Evolutionary conservation across 1,284 basidiomycete species (phyloP), one percentile per base, ranked within the genome.

Genomic region (Hypsizygus ulmarius): DNA sequence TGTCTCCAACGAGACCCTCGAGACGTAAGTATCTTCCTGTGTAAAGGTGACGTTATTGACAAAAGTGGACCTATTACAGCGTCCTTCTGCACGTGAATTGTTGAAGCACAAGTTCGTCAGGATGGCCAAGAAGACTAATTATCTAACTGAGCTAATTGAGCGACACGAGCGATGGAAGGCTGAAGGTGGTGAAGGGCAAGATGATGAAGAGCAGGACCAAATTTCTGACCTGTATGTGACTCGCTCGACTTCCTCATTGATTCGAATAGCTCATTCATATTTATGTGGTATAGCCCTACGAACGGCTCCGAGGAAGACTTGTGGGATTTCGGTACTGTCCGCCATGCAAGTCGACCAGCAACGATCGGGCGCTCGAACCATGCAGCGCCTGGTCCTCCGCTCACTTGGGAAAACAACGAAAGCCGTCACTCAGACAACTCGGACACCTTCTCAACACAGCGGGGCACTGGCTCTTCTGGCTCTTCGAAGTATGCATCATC

Each of bases 71-170:
- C 21, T 16, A 47, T 32, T 18, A 19, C 60, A 93, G 87, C 89
- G 96, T 37, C 97, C 97, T 14, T 78, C 90, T 10, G 97, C 96
- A n/a, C 84, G 85, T 52, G 95, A 98, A 50, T 77, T 99, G 32
- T 76, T 99, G 49, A 97, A 94, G 64, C 96, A 99, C 70, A 94
- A 94, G 61, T 99, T 97, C 64, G 86, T 99, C 57, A 82, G 88
- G 52, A 87, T 90, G 73, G 95, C 96, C 9, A 93, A 93, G 73
- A 97, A 96, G 75, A 89, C 93, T 3, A 90, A 71, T 58, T 97
- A 96, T 62, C 74, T 98, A 51, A 97, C 94, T 0, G 96, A 98
- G 64, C 77, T 99, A 39, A 96, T 98, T 58, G 95, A 98, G 58
- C 79, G 94, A 29, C 88, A 93, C 57, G 93, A 97, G 60, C 78